Conservation (phyloP, 495 filamentous ascomycete species). For the Cercophora sp. region DNA sequence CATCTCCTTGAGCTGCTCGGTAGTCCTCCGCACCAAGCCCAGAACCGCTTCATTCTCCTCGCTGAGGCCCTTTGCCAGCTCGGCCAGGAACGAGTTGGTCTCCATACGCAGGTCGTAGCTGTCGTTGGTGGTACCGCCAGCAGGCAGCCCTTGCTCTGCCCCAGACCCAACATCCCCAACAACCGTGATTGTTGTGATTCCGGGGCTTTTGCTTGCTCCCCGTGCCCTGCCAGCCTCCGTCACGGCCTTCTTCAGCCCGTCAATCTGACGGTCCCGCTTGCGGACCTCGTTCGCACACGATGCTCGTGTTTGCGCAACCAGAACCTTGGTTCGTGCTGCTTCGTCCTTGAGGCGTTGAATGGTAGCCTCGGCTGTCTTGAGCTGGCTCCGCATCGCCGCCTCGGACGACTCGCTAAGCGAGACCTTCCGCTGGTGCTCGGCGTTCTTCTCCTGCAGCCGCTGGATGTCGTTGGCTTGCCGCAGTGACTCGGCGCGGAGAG, state of each 20-base stretch:
- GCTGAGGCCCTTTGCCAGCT: slow-evolving; percentile 79
- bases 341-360: slow-evolving; percentile 74
- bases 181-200: slow-evolving; percentile 54
- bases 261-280: slow-evolving; percentile 84
- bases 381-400: slow-evolving; percentile 60
- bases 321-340: slow-evolving; percentile 67
- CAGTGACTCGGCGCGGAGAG: slow-evolving; percentile 64
- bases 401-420: slow-evolving; percentile 71
- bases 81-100: slow-evolving; percentile 87
- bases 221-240: slow-evolving; percentile 47
- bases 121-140: slow-evolving; percentile 50
- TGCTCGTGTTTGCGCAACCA: slow-evolving; percentile 73
- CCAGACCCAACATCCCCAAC: slow-evolving; percentile 42
- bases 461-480: slow-evolving; percentile 59
- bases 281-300: slow-evolving; percentile 90
- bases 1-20: slow-evolving; percentile 69
- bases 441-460: slow-evolving; percentile 61
- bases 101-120: slow-evolving; percentile 76
- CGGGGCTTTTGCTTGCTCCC: slow-evolving; percentile 43
- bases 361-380: slow-evolving; percentile 66
- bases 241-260: slow-evolving; percentile 77
- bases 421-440: slow-evolving; percentile 70
- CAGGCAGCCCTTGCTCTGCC: slow-evolving; percentile 32
- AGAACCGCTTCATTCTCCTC: slow-evolving; percentile 91
- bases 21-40: slow-evolving; percentile 63